A percentile compares a stretch with the other conserved stretches of the same genome.
Evolutionary conservation across 169 alveolate species (phyloP).

Genomic region (Plasmodium fragile): DNA sequence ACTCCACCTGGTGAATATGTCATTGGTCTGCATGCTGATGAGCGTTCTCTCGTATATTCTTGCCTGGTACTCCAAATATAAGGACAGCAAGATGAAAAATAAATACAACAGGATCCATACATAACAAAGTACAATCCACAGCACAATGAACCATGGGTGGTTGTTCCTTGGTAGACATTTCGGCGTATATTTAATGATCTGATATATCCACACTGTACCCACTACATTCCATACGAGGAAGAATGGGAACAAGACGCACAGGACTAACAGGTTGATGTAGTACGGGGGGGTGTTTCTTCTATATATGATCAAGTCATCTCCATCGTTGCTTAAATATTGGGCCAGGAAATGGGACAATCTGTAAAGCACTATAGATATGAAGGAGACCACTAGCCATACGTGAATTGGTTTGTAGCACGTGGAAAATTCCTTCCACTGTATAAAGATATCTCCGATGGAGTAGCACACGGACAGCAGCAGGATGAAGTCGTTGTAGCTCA

Average conservation of each 20-base stretch:
- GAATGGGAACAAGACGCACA: conserved; percentile 82
- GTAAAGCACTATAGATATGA: conserved; percentile 79
- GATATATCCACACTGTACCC: conserved; percentile 83
- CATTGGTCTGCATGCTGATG: conserved; percentile 79
- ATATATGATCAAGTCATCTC: conserved; percentile 81
- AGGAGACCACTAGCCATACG: conserved; percentile 84
- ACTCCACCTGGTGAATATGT: conserved; percentile 67
- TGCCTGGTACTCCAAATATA: conserved; percentile 51
- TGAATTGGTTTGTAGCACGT: conserved; percentile 84
- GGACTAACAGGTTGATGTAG: conserved; percentile 80
- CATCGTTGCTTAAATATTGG: conserved; percentile 81
- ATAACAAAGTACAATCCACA: conserved; percentile 86
- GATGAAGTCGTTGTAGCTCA: conserved; percentile 81
- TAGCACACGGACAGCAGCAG: conserved; percentile 82
- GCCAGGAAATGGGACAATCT: conserved; percentile 83
- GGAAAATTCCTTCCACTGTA: conserved; percentile 84
- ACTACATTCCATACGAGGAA: conserved; percentile 83
- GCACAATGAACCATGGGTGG: conserved; percentile 87
- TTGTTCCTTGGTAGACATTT: conserved; percentile 82
- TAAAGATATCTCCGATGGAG: conserved; percentile 82
- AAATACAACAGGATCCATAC: conserved; percentile 83
- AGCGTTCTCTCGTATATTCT: conserved; percentile 79
- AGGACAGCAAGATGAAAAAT: conserved; percentile 79
- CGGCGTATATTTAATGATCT: conserved; percentile 81
- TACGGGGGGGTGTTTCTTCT: conserved; percentile 83